A percentile compares a stretch with the other conserved stretches of the same genome.
Conservation (phyloP, 2,329 filamentous ascomycete genomes). For the Trichoderma koningiopsis region DNA sequence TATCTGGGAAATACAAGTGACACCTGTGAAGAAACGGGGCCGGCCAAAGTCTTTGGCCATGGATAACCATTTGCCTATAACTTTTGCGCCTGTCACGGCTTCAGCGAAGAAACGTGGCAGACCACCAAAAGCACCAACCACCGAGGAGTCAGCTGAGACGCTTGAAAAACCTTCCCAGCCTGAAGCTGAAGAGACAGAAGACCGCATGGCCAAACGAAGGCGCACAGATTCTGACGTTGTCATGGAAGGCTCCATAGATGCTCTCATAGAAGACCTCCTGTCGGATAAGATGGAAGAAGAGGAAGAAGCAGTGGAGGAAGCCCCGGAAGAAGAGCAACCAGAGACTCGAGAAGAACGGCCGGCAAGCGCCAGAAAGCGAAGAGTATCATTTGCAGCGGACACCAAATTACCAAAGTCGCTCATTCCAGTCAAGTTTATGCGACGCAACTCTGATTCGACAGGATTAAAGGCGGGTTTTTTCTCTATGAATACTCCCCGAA, state of each 20-base stretch:
- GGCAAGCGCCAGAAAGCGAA: not conserved
- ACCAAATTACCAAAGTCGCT: not conserved
- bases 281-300: too few species aligned
- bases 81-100: not conserved
- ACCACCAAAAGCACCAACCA: not conserved
- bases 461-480: not conserved
- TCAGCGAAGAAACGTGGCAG: conserved; percentile 19
- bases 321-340: not conserved
- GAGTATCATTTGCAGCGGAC: not conserved
- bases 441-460: not conserved
- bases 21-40: conserved; percentile 4
- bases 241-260: not conserved
- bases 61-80: not conserved
- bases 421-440: not conserved
- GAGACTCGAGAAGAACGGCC: not conserved
- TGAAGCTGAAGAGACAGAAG: not conserved
- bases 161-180: not conserved
- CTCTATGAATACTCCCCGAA: not conserved
- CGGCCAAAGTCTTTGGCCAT: not conserved
- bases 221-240: not conserved
- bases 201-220: conserved; percentile 5
- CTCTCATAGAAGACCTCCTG: not conserved
- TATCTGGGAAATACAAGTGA: not conserved
- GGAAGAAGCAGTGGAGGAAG: not conserved
- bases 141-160: not conserved